These are phyloP conservation scores for Monilinia laxa DNA, from an alignment of 2,329 filamentous ascomycete genomes.

Conservation along the genomic window DNA sequence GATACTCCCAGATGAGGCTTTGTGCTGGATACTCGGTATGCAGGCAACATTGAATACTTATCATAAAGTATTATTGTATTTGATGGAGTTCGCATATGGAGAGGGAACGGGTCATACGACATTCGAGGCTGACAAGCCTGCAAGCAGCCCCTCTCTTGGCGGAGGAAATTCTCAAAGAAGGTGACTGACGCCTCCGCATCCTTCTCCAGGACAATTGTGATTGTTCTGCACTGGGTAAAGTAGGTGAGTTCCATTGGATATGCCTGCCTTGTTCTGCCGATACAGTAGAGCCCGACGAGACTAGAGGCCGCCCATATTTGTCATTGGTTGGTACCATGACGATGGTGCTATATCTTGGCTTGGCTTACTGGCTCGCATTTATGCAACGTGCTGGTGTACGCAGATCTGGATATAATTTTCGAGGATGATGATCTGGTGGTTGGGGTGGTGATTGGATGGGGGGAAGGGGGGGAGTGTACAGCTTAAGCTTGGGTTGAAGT, in stretches of 20 bases:
- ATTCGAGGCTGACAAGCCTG: slow-evolving; percentile 12
- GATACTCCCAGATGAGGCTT: background rate
- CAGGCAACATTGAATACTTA: background rate
- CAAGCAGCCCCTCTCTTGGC: slow-evolving; percentile 19
- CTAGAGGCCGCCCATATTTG: background rate
- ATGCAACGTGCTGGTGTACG: slow-evolving; percentile 2
- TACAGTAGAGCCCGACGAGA: slow-evolving; percentile 1
- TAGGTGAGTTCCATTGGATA: background rate
- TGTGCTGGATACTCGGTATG: background rate
- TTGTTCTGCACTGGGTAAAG: slow-evolving; percentile 18
- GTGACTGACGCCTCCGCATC: slow-evolving; percentile 14
- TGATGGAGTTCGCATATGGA: background rate
- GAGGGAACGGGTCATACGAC: slow-evolving; percentile 18
- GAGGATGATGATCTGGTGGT: background rate
- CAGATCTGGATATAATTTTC: slow-evolving; percentile 2
- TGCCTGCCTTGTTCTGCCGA: background rate
- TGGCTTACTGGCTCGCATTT: slow-evolving; percentile 12
- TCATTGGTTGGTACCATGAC: background rate
- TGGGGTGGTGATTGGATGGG: slow-evolving; percentile 1
- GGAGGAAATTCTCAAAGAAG: background rate
- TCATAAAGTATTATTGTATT: background rate
- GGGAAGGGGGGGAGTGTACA: background rate
- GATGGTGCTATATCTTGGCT: slow-evolving; percentile 3
- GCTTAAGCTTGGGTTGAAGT: background rate
- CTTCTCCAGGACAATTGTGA: background rate